Conservation (phyloP, 176 grass and related monocot species). For the Dendrocalamus sinicus region DNA sequence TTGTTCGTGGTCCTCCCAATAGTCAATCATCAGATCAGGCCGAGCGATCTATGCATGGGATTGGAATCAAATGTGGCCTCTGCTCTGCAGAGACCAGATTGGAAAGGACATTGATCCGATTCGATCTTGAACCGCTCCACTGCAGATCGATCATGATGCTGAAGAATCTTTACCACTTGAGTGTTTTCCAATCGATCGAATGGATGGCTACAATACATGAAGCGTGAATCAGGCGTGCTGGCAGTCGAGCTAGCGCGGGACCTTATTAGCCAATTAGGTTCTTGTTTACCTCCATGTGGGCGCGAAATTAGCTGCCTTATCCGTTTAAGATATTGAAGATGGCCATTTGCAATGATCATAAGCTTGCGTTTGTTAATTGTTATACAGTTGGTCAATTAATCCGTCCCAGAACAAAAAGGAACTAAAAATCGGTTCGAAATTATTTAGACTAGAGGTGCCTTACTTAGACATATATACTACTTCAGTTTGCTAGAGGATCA, state of each 20-base stretch:
- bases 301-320: neutral
- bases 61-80: too few relatives aligned
- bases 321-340: neutral
- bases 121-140: neutral
- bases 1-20: too few relatives aligned
- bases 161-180: conserved; percentile 17
- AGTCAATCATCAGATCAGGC: too few relatives aligned
- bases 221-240: neutral
- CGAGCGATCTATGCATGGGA: neutral
- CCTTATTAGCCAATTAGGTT: neutral
- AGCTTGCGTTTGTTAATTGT: too few relatives aligned
- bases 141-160: neutral
- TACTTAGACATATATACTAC: too few relatives aligned
- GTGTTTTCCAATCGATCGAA: neutral
- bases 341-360: neutral
- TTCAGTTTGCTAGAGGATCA: too few relatives aligned
- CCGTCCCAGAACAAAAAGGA: too few relatives aligned
- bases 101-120: neutral
- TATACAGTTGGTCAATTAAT: too few relatives aligned
- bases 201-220: neutral
- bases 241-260: conserved; percentile 15
- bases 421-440: too few relatives aligned
- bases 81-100: neutral
- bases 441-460: too few relatives aligned
- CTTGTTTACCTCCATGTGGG: neutral